Conservation (phyloP, 2,329 filamentous ascomycete genomes). For the Fusarium buharicum region DNA sequence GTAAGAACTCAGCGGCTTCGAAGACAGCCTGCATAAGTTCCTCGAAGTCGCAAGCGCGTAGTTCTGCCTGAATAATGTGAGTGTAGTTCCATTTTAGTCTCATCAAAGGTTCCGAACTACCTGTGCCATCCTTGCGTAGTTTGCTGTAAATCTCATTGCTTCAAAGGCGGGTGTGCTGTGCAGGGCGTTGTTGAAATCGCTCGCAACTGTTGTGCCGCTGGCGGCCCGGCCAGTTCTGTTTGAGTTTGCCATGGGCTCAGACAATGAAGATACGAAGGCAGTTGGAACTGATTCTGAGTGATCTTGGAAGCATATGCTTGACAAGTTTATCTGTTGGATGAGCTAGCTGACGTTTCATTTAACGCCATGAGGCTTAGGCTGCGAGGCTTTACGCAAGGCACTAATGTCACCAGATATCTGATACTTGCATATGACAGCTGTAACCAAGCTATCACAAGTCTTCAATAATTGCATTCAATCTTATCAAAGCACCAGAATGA, state of each 20-base stretch:
- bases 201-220: not conserved
- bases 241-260: not conserved
- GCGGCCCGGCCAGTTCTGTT: not conserved
- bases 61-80: not conserved
- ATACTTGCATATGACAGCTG: not conserved
- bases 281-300: not conserved
- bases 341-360: constrained; percentile 1
- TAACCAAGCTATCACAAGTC: not conserved
- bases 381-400: not conserved
- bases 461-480: not conserved
- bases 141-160: constrained; percentile 14
- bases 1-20: not conserved
- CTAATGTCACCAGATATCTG: not conserved
- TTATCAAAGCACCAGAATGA: not conserved
- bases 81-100: too few species aligned
- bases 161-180: constrained; percentile 6
- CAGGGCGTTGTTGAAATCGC: constrained; percentile 5
- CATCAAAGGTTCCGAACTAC: fast-evolving
- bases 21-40: not conserved
- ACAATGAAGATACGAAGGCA: not conserved
- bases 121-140: constrained; percentile 10
- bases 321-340: not conserved
- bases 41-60: constrained; percentile 4
- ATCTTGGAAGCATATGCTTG: not conserved
- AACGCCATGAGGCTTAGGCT: constrained; percentile 3